Percentiles rank a stretch among this genome's conserved stretches.
Conservation (phyloP, 2,329 filamentous ascomycete genomes). For the Fusarium fracticaudum region DNA sequence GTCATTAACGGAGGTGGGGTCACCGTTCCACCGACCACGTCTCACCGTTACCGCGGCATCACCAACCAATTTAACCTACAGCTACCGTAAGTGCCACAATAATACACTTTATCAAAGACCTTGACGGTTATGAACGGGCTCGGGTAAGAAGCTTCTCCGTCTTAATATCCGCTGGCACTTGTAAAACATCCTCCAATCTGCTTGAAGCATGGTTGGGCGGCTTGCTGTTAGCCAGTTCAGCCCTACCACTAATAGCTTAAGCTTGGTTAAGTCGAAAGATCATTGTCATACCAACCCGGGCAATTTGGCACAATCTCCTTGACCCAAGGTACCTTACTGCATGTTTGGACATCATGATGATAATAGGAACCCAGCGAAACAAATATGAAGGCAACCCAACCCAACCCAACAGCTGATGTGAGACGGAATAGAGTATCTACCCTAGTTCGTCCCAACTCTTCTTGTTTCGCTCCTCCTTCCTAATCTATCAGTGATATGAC, state of each 20-base stretch:
- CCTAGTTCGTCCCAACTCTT: background rate
- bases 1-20: constrained; percentile 19
- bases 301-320: background rate
- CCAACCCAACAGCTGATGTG: background rate
- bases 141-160: background rate
- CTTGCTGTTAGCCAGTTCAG: background rate
- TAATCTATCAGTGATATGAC: background rate
- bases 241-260: background rate
- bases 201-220: background rate
- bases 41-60: background rate
- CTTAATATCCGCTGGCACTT: background rate
- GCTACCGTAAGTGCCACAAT: background rate
- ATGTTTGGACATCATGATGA: background rate
- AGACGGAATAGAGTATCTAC: background rate
- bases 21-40: background rate
- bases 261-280: too few relatives aligned
- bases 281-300: accelerated
- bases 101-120: background rate
- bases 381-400: background rate
- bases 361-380: accelerated
- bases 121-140: background rate
- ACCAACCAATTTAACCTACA: background rate
- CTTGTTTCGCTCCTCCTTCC: background rate
- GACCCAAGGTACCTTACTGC: background rate
- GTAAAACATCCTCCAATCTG: background rate